Conservation (phyloP, 176 grass and related monocot genomes). For the Zoysia pacifica region DNA sequence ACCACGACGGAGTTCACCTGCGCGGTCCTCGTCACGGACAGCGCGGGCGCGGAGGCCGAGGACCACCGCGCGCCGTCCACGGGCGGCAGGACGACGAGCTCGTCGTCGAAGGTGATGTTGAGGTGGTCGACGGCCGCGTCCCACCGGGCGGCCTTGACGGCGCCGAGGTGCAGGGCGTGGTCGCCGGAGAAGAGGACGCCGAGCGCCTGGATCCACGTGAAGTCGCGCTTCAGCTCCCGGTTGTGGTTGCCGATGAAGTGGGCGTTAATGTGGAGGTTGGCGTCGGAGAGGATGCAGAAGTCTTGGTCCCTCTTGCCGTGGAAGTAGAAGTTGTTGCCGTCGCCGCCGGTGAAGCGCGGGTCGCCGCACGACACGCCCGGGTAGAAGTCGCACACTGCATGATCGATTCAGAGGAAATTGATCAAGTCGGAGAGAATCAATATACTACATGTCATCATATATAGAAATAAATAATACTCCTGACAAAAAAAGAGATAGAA, state of each 20-base stretch:
- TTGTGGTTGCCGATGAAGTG: slow-evolving; percentile 69
- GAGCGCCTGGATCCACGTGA: slow-evolving; percentile 73
- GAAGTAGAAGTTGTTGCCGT: slow-evolving; percentile 76
- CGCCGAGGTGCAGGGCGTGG: slow-evolving; percentile 55
- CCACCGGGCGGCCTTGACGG: slow-evolving; percentile 2
- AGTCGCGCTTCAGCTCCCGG: slow-evolving; percentile 42
- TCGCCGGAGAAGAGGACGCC: slow-evolving; percentile 39
- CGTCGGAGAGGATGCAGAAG: slow-evolving; percentile 62
- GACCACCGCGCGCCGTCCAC: slow-evolving; percentile 29
- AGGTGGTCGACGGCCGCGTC: slow-evolving; percentile 49
- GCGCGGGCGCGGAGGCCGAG: not conserved
- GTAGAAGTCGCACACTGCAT: slow-evolving; percentile 53
- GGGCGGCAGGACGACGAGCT: not conserved
- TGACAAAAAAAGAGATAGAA: not conserved
- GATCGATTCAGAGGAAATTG: too few species aligned
- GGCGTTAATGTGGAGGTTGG: slow-evolving; percentile 46
- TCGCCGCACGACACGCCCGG: slow-evolving; percentile 53
- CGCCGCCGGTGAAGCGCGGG: slow-evolving; percentile 63
- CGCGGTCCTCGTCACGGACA: slow-evolving; percentile 33
- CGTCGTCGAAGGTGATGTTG: slow-evolving; percentile 49
- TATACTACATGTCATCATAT: too few species aligned
- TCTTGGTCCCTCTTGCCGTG: slow-evolving; percentile 60
- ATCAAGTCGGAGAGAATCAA: too few species aligned
- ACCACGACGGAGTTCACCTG: slow-evolving; percentile 26
- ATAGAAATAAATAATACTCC: too few species aligned